These are phyloP conservation scores for Plasmodium adleri DNA, from an alignment of 169 alveolate species.

Conservation along the genomic window DNA sequence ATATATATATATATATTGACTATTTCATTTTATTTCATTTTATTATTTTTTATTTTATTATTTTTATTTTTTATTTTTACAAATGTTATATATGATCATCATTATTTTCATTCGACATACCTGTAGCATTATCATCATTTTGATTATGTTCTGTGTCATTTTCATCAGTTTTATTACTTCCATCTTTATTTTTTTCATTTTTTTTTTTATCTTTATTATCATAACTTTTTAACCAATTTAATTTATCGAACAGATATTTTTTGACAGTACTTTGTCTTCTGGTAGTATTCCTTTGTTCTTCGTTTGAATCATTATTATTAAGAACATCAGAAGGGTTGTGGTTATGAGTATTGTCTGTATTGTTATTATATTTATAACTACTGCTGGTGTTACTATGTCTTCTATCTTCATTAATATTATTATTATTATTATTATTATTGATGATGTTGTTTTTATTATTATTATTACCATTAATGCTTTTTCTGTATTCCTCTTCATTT, in stretches of 20 bases:
- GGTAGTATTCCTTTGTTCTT: background rate
- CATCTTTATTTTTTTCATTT: constrained; percentile 14
- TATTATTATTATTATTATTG: background rate
- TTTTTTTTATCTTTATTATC: constrained; percentile 43
- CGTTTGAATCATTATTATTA: background rate
- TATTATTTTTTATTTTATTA: no score
- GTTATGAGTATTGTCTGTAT: background rate
- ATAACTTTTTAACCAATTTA: constrained; percentile 45
- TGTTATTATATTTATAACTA: background rate
- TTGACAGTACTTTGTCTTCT: constrained; percentile 38
- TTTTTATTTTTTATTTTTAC: background rate
- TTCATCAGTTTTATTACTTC: background rate
- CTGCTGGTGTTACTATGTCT: background rate
- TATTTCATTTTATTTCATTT: no score
- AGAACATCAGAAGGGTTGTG: background rate
- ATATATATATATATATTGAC: no score
- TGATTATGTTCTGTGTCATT: background rate
- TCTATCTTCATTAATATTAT: background rate
- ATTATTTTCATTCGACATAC: background rate
- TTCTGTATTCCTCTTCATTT: constrained; percentile 1
- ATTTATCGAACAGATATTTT: constrained; percentile 36
- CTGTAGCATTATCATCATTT: background rate
- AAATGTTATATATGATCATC: background rate
- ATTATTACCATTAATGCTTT: background rate
- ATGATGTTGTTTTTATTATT: background rate